These are phyloP conservation scores for Penicillium concentricum DNA, from an alignment of 2,329 filamentous ascomycete genomes.

Conservation along the genomic window DNA sequence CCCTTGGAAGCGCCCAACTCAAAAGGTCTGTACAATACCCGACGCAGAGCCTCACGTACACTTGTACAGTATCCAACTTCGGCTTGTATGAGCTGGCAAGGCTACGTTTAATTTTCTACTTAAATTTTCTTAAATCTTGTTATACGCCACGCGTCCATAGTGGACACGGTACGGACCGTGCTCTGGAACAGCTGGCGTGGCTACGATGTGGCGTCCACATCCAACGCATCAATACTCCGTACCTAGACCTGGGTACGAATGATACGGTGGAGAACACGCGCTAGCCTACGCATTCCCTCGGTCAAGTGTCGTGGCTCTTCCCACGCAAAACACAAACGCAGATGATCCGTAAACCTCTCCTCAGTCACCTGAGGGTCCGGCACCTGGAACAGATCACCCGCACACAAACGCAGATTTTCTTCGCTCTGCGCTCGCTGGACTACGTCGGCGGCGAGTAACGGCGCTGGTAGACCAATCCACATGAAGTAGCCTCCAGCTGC, in stretches of 20 bases:
- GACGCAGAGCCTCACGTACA: not conserved
- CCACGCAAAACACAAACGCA: slow-evolving; percentile 72
- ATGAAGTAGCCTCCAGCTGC: slow-evolving; percentile 82
- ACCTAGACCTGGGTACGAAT: not conserved
- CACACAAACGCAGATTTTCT: slow-evolving; percentile 66
- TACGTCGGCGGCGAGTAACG: slow-evolving; percentile 55
- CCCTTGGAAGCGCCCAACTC: not conserved
- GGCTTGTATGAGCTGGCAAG: not conserved
- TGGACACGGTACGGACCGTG: slow-evolving; percentile 3
- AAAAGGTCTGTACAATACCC: not conserved
- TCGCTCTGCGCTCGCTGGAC: slow-evolving; percentile 58
- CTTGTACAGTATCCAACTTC: not conserved
- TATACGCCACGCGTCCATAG: slow-evolving; percentile 16
- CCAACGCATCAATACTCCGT: too few relatives aligned
- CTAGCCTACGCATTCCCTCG: slow-evolving; percentile 67
- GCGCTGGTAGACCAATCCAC: slow-evolving; percentile 66
- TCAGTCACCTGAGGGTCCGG: slow-evolving; percentile 51
- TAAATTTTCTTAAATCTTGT: not conserved
- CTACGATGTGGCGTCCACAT: not conserved
- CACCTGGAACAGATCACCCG: slow-evolving; percentile 69
- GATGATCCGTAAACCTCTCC: slow-evolving; percentile 57
- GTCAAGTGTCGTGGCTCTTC: slow-evolving; percentile 64
- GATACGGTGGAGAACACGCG: slow-evolving; percentile 25
- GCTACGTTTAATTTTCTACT: not conserved
- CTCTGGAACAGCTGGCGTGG: not conserved